Conservation (phyloP, 1,284 basidiomycete genomes). For the Ustilago trichophora region DNA sequence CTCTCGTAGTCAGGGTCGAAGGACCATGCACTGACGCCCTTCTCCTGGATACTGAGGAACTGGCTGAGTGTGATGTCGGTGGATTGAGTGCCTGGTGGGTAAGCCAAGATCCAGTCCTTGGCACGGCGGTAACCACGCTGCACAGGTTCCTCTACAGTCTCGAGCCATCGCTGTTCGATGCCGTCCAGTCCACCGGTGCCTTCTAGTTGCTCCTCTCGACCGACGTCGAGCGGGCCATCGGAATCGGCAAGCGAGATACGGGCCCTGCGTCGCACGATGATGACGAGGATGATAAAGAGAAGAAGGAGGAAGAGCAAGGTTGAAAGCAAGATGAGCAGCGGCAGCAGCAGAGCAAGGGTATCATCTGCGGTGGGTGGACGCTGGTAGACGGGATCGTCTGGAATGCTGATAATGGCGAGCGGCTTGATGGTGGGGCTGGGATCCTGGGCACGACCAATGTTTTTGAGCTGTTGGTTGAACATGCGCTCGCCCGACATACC, state of each 20-base stretch:
- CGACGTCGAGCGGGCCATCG: constrained; percentile 92
- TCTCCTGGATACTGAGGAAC: constrained; percentile 65
- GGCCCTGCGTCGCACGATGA: constrained; percentile 52
- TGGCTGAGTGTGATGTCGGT: constrained; percentile 67
- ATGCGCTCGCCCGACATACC: constrained; percentile 32
- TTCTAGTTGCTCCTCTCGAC: constrained; percentile 75
- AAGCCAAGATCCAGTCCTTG: constrained; percentile 75
- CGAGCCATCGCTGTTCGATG: constrained; percentile 91
- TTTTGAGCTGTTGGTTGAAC: constrained; percentile 40
- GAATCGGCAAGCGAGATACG: constrained; percentile 76
- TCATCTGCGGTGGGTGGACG: constrained; percentile 42
- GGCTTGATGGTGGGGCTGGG: constrained; percentile 24
- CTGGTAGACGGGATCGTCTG: constrained; percentile 38
- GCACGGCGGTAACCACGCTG: constrained; percentile 82
- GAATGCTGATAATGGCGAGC: constrained; percentile 23
- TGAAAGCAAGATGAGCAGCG: constrained; percentile 83
- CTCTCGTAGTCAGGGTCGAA: constrained; percentile 66
- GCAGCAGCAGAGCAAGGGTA: constrained; percentile 58
- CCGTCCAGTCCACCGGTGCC: constrained; percentile 90
- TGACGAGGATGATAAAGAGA: constrained; percentile 59
- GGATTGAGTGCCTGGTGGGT: constrained; percentile 48
- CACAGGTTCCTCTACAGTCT: constrained; percentile 77
- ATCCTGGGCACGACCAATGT: constrained; percentile 36
- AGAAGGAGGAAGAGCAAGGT: constrained; percentile 84
- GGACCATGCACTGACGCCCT: constrained; percentile 65